These are phyloP conservation scores for Mycena olivaceomarginata DNA, from an alignment of 768 basidiomycete species.

Conservation along the genomic window DNA sequence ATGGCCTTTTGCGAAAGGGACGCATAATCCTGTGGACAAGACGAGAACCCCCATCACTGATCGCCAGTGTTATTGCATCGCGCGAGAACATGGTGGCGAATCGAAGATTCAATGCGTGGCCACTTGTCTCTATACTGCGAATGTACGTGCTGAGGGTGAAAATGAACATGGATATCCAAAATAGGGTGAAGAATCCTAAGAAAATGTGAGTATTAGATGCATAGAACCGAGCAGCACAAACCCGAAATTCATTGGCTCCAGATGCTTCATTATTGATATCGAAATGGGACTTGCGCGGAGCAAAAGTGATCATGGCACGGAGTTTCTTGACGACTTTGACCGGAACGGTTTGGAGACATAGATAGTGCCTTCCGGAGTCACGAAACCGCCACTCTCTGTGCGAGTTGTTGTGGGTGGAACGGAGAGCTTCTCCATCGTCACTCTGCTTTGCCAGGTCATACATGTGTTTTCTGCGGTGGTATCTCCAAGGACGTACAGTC, in stretches of 20 bases:
- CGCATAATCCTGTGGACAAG: slow-evolving; percentile 82
- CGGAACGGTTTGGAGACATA: slow-evolving; percentile 87
- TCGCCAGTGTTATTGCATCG: slow-evolving; percentile 87
- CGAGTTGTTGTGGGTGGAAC: slow-evolving; percentile 43
- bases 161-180: slow-evolving; percentile 94
- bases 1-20: slow-evolving; percentile 90
- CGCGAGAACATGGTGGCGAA: slow-evolving; percentile 94
- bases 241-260: slow-evolving; percentile 90
- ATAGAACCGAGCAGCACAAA: slow-evolving; percentile 53
- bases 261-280: slow-evolving; percentile 87
- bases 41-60: slow-evolving; percentile 91
- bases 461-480: not conserved
- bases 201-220: slow-evolving; percentile 24
- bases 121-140: slow-evolving; percentile 84
- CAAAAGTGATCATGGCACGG: slow-evolving; percentile 90
- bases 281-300: slow-evolving; percentile 90
- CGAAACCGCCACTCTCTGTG: slow-evolving; percentile 65
- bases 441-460: slow-evolving; percentile 5
- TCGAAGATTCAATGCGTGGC: slow-evolving; percentile 83
- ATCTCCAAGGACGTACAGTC: not conserved
- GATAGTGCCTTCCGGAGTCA: slow-evolving; percentile 78
- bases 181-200: slow-evolving; percentile 94
- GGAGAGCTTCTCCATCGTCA: slow-evolving; percentile 22
- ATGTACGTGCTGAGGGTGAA: slow-evolving; percentile 88
- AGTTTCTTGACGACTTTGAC: slow-evolving; percentile 83